Conservation (phyloP, 176 grass and related monocot genomes). For the Eremochloa ophiuroides region DNA sequence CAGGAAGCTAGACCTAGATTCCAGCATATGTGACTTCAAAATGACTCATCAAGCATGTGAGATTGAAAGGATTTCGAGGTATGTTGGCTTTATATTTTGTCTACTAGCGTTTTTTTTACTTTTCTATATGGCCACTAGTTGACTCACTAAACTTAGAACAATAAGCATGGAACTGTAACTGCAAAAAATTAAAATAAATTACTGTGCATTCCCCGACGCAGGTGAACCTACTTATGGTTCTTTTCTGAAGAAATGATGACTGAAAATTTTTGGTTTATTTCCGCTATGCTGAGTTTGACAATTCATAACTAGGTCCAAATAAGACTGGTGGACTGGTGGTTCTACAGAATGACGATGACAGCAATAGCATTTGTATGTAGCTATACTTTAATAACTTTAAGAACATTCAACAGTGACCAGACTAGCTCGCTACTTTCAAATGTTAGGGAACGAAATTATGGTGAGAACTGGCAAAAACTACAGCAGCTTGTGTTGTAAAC, state of each 20-base stretch:
- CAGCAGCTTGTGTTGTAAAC: neutral
- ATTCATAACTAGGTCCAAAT: neutral
- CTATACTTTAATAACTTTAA: neutral
- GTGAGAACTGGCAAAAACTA: neutral
- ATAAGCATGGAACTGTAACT: neutral
- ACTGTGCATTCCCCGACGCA: neutral
- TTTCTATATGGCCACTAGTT: neutral
- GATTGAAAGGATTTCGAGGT: neutral
- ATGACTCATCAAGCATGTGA: slow-evolving; percentile 1
- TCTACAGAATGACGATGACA: neutral
- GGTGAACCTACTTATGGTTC: neutral
- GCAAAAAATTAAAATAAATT: neutral
- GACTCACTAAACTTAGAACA: neutral
- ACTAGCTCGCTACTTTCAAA: neutral
- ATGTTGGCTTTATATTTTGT: slow-evolving; percentile 2
- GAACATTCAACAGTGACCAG: neutral
- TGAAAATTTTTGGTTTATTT: neutral
- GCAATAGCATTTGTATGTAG: neutral
- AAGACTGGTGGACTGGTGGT: neutral
- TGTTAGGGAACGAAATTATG: neutral
- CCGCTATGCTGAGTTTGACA: neutral
- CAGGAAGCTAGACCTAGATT: slow-evolving; percentile 14
- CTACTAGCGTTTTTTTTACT: neutral
- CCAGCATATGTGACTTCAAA: slow-evolving; percentile 1
- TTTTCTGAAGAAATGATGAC: neutral